phyloP scores from a whole-genome alignment of 495 filamentous ascomycete genomes.

The Aspergillus homomorphus region DNA sequence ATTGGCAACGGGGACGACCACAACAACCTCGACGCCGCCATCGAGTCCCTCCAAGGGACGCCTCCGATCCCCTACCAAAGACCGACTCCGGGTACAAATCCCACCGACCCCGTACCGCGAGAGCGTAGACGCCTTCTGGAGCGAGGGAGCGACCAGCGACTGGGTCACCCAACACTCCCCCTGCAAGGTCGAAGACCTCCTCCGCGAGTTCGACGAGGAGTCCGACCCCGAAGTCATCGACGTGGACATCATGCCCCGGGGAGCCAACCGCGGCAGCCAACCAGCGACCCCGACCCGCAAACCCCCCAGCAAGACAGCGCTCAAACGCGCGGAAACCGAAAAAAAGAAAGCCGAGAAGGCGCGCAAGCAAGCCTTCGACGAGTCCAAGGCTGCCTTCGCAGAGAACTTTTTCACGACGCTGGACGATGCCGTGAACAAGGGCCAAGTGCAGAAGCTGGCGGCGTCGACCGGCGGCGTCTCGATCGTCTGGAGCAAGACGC shows the following conservation, averaged over 20 bases:
- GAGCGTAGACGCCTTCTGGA: slow-evolving; percentile 79
- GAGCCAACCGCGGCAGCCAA: slow-evolving; percentile 4
- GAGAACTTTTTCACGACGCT: slow-evolving; percentile 67
- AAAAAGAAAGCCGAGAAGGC: slow-evolving; percentile 39
- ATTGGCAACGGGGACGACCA: slow-evolving; percentile 1
- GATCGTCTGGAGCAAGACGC: slow-evolving; percentile 78
- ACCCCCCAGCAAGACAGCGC: slow-evolving; percentile 41
- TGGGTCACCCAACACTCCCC: slow-evolving; percentile 83
- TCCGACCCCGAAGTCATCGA: slow-evolving; percentile 23
- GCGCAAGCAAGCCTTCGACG: slow-evolving; percentile 63
- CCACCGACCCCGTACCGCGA: slow-evolving; percentile 60
- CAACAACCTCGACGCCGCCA: slow-evolving; percentile 35
- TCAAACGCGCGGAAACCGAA: slow-evolving; percentile 43
- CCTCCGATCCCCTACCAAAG: slow-evolving; percentile 53
- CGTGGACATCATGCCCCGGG: slow-evolving; percentile 14
- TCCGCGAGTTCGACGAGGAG: slow-evolving; percentile 32
- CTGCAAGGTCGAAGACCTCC: slow-evolving; percentile 44
- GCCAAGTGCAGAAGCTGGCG: slow-evolving; percentile 58
- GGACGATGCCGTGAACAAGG: slow-evolving; percentile 61
- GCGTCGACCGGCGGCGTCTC: slow-evolving; percentile 70
- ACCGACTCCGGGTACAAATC: slow-evolving; percentile 32
- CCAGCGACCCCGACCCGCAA: slow-evolving; percentile 24
- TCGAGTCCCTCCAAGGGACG: slow-evolving; percentile 41
- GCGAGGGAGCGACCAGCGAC: slow-evolving; percentile 65
- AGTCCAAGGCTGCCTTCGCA: slow-evolving; percentile 63